Conservation (phyloP, 2,329 filamentous ascomycete genomes). For the Aplosporella prunicola region DNA sequence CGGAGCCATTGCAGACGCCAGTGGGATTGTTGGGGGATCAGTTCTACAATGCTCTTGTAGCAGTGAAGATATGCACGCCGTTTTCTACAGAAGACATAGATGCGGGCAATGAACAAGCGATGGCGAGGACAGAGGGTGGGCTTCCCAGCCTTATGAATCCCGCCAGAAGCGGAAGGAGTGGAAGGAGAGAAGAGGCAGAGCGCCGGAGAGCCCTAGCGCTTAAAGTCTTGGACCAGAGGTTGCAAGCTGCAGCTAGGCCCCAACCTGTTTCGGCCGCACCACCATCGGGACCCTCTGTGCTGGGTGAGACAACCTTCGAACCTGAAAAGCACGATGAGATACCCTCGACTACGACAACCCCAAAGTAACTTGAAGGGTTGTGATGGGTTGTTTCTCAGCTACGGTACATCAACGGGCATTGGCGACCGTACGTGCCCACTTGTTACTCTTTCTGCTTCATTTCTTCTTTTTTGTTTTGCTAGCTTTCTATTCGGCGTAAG, state of each 20-base stretch:
- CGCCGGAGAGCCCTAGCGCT: conserved; percentile 78
- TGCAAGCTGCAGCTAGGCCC: conserved; percentile 66
- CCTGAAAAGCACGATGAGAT: conserved; percentile 29
- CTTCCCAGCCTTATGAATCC: conserved; percentile 50
- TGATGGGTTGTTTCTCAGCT: too few relatives aligned
- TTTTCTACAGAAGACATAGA: conserved; percentile 76
- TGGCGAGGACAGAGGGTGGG: conserved; percentile 52
- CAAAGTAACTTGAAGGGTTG: too few relatives aligned
- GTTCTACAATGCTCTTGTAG: conserved; percentile 65
- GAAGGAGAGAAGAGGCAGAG: conserved; percentile 84
- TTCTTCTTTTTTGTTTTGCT: too few relatives aligned
- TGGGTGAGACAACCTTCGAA: conserved; percentile 33
- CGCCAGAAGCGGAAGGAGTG: conserved; percentile 35
- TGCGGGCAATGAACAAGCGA: conserved; percentile 61
- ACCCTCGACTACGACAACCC: background rate
- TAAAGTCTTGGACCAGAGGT: conserved; percentile 81
- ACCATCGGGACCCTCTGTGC: conserved; percentile 26
- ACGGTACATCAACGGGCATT: too few relatives aligned
- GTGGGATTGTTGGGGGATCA: conserved; percentile 64
- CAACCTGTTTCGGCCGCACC: conserved; percentile 30
- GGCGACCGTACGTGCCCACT: too few relatives aligned
- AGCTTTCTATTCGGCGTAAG: too few relatives aligned
- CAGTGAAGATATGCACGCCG: conserved; percentile 69
- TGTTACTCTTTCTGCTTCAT: too few relatives aligned
- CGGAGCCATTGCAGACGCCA: conserved; percentile 68